These are phyloP conservation scores for Aphanomyces invadans DNA, from an alignment of 352 stramenopile species.

Conservation along the genomic window DNA sequence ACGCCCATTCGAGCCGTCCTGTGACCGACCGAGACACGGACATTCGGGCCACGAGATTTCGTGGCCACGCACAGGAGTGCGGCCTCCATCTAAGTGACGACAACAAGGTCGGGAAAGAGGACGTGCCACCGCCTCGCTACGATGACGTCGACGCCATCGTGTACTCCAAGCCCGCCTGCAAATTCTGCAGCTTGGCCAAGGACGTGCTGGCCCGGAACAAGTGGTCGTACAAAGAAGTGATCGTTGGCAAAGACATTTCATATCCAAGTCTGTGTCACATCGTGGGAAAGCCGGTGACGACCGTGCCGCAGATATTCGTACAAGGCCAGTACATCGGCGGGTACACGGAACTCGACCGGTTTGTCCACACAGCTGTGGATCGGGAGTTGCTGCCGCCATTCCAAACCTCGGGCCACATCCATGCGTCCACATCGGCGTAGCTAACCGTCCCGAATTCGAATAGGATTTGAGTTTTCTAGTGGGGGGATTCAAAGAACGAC, in stretches of 20 bases:
- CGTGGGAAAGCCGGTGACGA: conserved; percentile 36
- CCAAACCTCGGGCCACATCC: neutral
- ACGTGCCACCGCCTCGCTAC: conserved; percentile 38
- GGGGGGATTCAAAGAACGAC: neutral
- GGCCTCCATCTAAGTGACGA: conserved; percentile 65
- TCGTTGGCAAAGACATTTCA: conserved; percentile 35
- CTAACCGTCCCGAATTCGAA: neutral
- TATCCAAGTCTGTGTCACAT: neutral
- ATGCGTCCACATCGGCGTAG: neutral
- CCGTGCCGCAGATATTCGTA: conserved; percentile 74
- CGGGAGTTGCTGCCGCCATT: neutral
- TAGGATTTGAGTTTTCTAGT: no score
- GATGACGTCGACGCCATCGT: conserved; percentile 35
- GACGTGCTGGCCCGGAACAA: conserved; percentile 43
- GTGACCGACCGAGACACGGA: conserved; percentile 60
- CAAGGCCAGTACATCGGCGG: conserved; percentile 70
- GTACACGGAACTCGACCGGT: conserved; percentile 60
- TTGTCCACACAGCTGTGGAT: conserved; percentile 29
- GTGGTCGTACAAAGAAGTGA: conserved; percentile 64
- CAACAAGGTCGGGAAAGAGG: conserved; percentile 46
- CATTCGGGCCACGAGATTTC: conserved; percentile 69
- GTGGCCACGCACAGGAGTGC: conserved; percentile 73
- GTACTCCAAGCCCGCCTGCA: conserved; percentile 72
- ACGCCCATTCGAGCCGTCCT: conserved; percentile 76
- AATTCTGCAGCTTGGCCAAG: conserved; percentile 62